Conservation (phyloP, 345 rosid genomes). For the Gossypium stocksii region DNA sequence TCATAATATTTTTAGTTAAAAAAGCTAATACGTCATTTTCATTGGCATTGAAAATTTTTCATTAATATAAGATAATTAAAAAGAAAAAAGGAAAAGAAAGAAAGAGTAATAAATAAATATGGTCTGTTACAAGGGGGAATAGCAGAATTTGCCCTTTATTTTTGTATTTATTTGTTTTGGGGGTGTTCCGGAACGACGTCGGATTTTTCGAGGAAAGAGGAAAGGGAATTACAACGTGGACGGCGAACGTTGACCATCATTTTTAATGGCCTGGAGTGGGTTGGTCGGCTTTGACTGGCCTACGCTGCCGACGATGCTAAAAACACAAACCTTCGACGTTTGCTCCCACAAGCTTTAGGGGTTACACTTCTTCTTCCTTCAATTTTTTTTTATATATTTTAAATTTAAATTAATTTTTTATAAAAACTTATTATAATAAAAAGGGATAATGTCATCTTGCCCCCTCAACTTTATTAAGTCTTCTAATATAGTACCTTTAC, state of each 20-base stretch:
- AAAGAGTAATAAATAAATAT: not conserved
- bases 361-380: too few species aligned
- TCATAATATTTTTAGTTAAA: not conserved
- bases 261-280: not conserved
- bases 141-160: not conserved
- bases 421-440: too few species aligned
- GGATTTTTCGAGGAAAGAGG: not conserved
- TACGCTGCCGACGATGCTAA: not conserved
- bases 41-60: not conserved
- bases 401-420: too few species aligned
- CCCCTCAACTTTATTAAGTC: too few species aligned
- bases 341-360: too few species aligned
- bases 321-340: not conserved
- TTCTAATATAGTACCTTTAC: too few species aligned
- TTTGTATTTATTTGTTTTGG: not conserved
- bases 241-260: not conserved
- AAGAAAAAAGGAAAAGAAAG: not conserved
- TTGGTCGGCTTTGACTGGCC: not conserved
- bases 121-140: not conserved
- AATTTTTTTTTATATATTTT: too few species aligned
- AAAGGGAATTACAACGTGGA: not conserved
- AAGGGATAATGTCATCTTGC: too few species aligned
- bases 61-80: not conserved
- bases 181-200: not conserved
- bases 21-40: not conserved